A percentile compares a stretch with the other conserved stretches of the same genome.
Conservation (phyloP, 2,329 filamentous ascomycete genomes). For the Dactylellina sp. region DNA sequence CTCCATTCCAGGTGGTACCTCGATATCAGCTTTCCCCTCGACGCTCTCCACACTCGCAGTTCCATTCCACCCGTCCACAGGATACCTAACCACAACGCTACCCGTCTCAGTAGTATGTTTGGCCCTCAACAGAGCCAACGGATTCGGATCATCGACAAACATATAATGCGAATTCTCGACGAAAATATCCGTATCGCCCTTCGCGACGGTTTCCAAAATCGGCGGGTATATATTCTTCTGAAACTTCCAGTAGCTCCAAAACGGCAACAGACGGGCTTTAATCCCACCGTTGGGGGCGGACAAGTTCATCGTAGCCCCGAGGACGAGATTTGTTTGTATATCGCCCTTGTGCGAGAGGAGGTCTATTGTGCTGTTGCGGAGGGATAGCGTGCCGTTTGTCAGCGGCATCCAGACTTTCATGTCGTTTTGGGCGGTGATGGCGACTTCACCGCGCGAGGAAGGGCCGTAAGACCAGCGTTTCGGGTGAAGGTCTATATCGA, state of each 20-base stretch:
- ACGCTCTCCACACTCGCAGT: slow-evolving; percentile 17
- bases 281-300: slow-evolving; percentile 12
- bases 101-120: slow-evolving; percentile 14
- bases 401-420: neutral
- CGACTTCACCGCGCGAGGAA: slow-evolving; percentile 3
- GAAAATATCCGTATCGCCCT: neutral
- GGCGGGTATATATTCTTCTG: neutral
- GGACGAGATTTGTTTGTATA: neutral
- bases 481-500: slow-evolving; percentile 9
- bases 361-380: slow-evolving; percentile 4
- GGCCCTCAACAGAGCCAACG: neutral
- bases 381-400: neutral
- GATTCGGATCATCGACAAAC: neutral
- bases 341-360: slow-evolving; percentile 1
- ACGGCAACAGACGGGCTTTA: neutral
- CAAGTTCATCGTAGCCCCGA: slow-evolving; percentile 6
- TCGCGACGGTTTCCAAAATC: neutral
- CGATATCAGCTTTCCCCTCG: neutral
- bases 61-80: slow-evolving; percentile 19
- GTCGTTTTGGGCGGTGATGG: neutral
- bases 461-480: slow-evolving; percentile 4
- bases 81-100: slow-evolving; percentile 6
- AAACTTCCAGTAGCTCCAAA: slow-evolving; percentile 1
- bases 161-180: neutral
- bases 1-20: neutral